Conservation (phyloP, 2,329 filamentous ascomycete species). For the Claviceps pazoutovae region DNA sequence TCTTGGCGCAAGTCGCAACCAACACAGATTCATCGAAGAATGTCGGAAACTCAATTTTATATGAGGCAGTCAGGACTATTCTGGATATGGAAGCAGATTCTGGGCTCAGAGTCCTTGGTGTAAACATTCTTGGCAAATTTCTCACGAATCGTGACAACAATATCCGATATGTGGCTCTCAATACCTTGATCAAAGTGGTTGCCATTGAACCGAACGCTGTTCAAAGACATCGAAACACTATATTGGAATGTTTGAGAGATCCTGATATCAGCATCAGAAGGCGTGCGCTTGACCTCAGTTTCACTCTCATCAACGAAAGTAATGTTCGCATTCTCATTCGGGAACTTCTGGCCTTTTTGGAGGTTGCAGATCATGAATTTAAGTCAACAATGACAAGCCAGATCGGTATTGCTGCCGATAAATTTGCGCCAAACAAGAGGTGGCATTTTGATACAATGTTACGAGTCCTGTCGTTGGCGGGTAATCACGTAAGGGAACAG, state of each 20-base stretch:
- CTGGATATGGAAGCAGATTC: conserved; percentile 97
- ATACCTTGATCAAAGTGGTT: conserved; percentile 95
- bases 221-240: conserved; percentile 92
- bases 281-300: conserved; percentile 91
- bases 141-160: conserved; percentile 98
- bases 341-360: conserved; percentile 85
- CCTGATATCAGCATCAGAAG: conserved; percentile 96
- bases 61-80: conserved; percentile 93
- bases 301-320: conserved; percentile 92
- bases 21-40: conserved; percentile 98
- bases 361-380: conserved; percentile 96
- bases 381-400: conserved; percentile 97
- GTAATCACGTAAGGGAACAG: conserved; percentile 95
- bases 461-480: conserved; percentile 80
- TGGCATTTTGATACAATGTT: conserved; percentile 99
- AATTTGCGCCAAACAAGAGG: conserved; percentile 89
- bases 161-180: conserved; percentile 93
- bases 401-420: conserved; percentile 91
- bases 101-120: conserved; percentile 80
- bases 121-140: conserved; percentile 98
- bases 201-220: conserved; percentile 96
- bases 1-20: conserved; percentile 89
- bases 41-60: conserved; percentile 93
- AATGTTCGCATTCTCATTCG: conserved; percentile 90
- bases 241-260: conserved; percentile 87